Conservation (phyloP, 345 rosid species). For the Excoecaria cochinchinensis region DNA sequence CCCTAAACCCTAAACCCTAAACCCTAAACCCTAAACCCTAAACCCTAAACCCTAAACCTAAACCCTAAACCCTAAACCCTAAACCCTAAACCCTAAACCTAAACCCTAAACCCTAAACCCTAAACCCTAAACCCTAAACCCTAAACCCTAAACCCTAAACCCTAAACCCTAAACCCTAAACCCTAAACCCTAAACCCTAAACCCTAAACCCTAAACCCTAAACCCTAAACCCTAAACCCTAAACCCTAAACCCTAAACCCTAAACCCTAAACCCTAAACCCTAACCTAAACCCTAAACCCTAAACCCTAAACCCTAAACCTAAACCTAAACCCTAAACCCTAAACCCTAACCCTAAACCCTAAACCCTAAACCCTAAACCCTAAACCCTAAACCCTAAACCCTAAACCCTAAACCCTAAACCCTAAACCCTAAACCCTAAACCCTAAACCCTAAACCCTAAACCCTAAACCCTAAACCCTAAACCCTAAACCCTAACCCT, state of each 20-base stretch:
- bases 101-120: slow-evolving; percentile 9
- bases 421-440: slow-evolving; percentile 21
- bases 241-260: slow-evolving; percentile 18
- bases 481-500: slow-evolving; percentile 31
- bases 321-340: too few species aligned
- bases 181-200: slow-evolving; percentile 26
- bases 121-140: slow-evolving; percentile 6
- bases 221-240: slow-evolving; percentile 10
- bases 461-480: slow-evolving; percentile 33
- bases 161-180: slow-evolving; percentile 11
- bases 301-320: slow-evolving; percentile 2
- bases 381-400: slow-evolving; percentile 10
- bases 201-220: slow-evolving; percentile 22
- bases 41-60: slow-evolving; percentile 18
- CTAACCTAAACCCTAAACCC: slow-evolving; percentile 2
- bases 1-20: slow-evolving; percentile 17
- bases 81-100: slow-evolving; percentile 18
- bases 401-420: slow-evolving; percentile 7
- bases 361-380: slow-evolving; percentile 12
- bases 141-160: slow-evolving; percentile 12
- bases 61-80: slow-evolving; percentile 17
- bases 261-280: slow-evolving; percentile 3
- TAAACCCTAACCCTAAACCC: slow-evolving; percentile 14
- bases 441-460: slow-evolving; percentile 25
- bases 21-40: slow-evolving; percentile 11